Base-by-base conservation (phyloP, 2,329 filamentous ascomycete species). In the Hymenoscyphus linearis region DNA sequence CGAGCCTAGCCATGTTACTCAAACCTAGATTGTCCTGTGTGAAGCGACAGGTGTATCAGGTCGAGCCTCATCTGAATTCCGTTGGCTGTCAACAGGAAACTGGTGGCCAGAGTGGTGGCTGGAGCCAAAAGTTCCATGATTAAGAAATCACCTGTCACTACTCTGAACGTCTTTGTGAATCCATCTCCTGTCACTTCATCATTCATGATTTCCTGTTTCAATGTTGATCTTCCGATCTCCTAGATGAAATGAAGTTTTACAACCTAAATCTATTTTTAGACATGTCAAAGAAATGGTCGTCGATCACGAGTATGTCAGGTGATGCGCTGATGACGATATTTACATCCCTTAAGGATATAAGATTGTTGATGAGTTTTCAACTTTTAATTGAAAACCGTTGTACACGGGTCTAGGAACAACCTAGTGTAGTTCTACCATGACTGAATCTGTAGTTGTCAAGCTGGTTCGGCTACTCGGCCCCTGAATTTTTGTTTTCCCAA, bases 1-100 rank as follows among this genome's bases (percentile, higher is more conserved):
- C n/a, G n/a, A n/a, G n/a, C n/a, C n/a, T n/a, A n/a, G n/a, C n/a
- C 31, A 31, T 25, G 34, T 22, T 58, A 27, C 50, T 58, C 47
- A 61, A 61, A 58, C 55, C 52, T 35, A 31, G 54, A 40, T 53
- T 35, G 35, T 16, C 22, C 7, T 22, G n/a, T 10, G 9, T 55
- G 55, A 61, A 55, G 55, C 60, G 54, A 14, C 10, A 9, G 40
- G 4, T 50, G 60, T 61, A 44, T 61, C 60, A 61, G 40, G 40
- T 47, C 40, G 7, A 22, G n/a, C 18, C 12, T n/a, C 18, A n/a
- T 18, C 18, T 10, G 40, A 12, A 47, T 22, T 47, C 22, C n/a
- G 18, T 9, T 47, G 40, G 16, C 40, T 18, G 14, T 4, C 3
- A 47, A 22, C 3, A 47, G 22, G 40, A 47, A 47, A 47, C 40